phyloP scores from a whole-genome alignment of 75 land plant genomes.

The Chamaecyparis obtusa region DNA sequence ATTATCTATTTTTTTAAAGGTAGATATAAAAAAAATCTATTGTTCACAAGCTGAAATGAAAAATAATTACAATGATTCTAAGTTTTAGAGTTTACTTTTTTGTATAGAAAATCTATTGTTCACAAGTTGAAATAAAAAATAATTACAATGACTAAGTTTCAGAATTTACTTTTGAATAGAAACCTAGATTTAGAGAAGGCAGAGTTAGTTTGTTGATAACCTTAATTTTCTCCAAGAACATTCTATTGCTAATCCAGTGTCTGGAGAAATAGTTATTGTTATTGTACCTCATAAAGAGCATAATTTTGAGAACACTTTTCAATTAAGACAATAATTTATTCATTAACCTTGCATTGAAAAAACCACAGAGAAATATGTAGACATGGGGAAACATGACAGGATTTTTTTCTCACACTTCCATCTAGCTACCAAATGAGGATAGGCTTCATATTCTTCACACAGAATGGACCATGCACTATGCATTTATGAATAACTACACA shows the following conservation, averaged over 20 bases:
- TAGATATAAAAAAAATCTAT: too few species aligned
- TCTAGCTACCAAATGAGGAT: not conserved
- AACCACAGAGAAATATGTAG: not conserved
- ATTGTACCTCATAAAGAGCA: too few species aligned
- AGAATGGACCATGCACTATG: not conserved
- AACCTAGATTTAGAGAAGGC: too few species aligned
- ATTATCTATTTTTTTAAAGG: too few species aligned
- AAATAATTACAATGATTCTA: not conserved
- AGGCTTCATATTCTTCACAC: not conserved
- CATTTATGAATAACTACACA: not conserved
- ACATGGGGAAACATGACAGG: not conserved
- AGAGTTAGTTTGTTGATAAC: not conserved
- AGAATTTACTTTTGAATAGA: not conserved
- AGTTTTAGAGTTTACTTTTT: not conserved
- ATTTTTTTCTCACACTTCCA: not conserved
- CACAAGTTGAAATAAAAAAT: too few species aligned
- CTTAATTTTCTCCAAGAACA: not conserved
- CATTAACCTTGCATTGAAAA: not conserved
- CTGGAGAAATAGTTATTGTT: not conserved
- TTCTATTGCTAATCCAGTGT: not conserved
- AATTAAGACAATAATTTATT: not conserved
- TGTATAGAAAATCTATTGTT: too few species aligned
- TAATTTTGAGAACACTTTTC: not conserved
- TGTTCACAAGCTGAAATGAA: too few species aligned
- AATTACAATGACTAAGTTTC: not conserved